These are phyloP conservation scores for Moniliophthora roreri DNA, from an alignment of 1,284 basidiomycete genomes.

Conservation along the genomic window DNA sequence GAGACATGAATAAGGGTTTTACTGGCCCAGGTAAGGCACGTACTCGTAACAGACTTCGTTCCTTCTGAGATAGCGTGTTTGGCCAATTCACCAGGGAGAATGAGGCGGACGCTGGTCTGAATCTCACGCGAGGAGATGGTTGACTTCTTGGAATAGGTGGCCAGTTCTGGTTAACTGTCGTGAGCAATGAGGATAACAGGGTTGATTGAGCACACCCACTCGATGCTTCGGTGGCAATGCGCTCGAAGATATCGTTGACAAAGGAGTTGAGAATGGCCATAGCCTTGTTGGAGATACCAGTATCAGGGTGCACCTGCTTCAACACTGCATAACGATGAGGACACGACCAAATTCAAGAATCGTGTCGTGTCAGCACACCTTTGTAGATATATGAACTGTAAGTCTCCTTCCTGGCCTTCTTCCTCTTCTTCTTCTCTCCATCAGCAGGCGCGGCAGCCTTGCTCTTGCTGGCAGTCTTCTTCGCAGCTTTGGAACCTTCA, in stretches of 20 bases:
- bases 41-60: conserved; percentile 16
- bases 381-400: conserved; percentile 94
- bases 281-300: conserved; percentile 86
- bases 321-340: conserved; percentile 46
- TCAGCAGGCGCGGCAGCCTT: conserved; percentile 58
- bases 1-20: neutral
- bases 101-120: conserved; percentile 80
- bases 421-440: conserved; percentile 83
- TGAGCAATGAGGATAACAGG: neutral
- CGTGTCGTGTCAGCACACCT: conserved; percentile 42
- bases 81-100: conserved; percentile 76
- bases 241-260: conserved; percentile 83
- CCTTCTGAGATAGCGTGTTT: conserved; percentile 72
- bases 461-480: conserved; percentile 56
- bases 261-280: conserved; percentile 86
- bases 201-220: conserved; percentile 43
- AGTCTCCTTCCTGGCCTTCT: conserved; percentile 84
- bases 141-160: conserved; percentile 83
- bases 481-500: conserved; percentile 68
- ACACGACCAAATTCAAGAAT: conserved; percentile 3
- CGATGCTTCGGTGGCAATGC: conserved; percentile 80
- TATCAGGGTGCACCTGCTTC: conserved; percentile 86
- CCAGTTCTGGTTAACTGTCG: conserved; percentile 54
- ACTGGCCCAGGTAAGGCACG: neutral
- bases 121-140: conserved; percentile 88